Percentiles rank a stretch among this genome's conserved stretches.
Evolutionary conservation across 2,329 filamentous ascomycete genomes (phyloP).

Genomic region (Epichloe gansuensis): DNA sequence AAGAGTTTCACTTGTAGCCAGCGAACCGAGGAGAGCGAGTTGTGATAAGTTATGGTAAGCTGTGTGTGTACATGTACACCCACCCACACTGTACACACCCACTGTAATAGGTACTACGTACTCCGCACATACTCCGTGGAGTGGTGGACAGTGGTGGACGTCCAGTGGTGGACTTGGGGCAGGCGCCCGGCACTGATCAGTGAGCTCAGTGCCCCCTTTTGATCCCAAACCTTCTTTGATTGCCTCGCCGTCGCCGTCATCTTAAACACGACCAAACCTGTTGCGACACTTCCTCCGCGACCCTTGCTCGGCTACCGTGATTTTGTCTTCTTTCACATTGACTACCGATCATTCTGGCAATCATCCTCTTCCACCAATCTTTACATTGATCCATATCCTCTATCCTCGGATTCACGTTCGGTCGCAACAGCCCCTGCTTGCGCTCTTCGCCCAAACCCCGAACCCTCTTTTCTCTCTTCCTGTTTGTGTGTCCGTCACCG

Average conservation of each 20-base stretch:
- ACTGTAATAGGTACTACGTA: too few relatives aligned
- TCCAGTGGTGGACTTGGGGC: neutral
- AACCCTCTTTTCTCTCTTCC: neutral
- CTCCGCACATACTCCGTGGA: too few relatives aligned
- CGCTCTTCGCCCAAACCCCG: neutral
- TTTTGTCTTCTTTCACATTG: conserved; percentile 3
- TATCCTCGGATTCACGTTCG: neutral
- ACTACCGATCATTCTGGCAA: neutral
- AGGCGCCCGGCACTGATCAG: neutral
- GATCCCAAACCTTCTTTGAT: neutral
- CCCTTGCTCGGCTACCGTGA: conserved; percentile 1
- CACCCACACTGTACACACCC: too few relatives aligned
- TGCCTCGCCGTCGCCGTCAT: neutral
- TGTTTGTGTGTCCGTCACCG: neutral
- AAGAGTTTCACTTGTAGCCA: neutral
- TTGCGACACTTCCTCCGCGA: neutral
- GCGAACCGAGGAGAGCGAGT: neutral
- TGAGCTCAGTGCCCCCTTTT: neutral
- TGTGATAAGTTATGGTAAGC: too few relatives aligned
- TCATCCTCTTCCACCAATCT: neutral
- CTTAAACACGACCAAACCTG: neutral
- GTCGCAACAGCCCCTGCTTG: neutral
- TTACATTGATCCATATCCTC: neutral
- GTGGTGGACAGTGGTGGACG: too few relatives aligned
- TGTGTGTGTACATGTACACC: too few relatives aligned